A percentile compares a stretch with the other conserved stretches of the same genome.
phyloP scores from a whole-genome alignment of 2,329 filamentous ascomycete genomes.

The Pseudogymnoascus sp. region DNA sequence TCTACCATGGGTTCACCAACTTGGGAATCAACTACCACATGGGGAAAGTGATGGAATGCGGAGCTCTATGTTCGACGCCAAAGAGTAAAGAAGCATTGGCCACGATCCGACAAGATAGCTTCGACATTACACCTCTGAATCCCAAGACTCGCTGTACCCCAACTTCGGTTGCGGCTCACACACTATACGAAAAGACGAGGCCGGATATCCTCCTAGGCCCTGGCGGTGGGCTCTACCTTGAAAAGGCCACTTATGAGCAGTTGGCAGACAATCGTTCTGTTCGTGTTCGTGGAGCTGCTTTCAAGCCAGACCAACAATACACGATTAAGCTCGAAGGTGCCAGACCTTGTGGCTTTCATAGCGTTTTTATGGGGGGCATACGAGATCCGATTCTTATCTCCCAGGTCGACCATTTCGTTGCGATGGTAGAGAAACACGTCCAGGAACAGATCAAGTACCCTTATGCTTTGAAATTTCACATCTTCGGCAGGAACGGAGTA shows the following conservation, averaged over 20 bases:
- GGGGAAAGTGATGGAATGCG: constrained; percentile 50
- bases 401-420: constrained; percentile 30
- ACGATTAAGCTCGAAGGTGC: constrained; percentile 43
- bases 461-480: no score
- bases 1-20: constrained; percentile 24
- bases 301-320: constrained; percentile 24
- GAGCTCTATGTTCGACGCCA: constrained; percentile 33
- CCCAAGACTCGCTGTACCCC: constrained; percentile 37
- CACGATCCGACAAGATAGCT: constrained; percentile 30
- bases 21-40: constrained; percentile 32
- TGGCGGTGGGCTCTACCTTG: constrained; percentile 39
- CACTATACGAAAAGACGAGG: constrained; percentile 45
- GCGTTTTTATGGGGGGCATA: constrained; percentile 38
- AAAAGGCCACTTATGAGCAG: constrained; percentile 35
- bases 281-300: constrained; percentile 31
- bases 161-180: constrained; percentile 42
- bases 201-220: constrained; percentile 43
- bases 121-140: constrained; percentile 38
- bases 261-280: constrained; percentile 30
- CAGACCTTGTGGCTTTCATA: constrained; percentile 34
- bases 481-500: constrained; percentile 35
- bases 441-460: no score
- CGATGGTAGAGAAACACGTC: no score
- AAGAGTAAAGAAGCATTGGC: constrained; percentile 30
- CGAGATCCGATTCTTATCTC: constrained; percentile 38